Conservation (phyloP, 1,284 basidiomycete species). For the Cryptococcus wingfieldii region DNA sequence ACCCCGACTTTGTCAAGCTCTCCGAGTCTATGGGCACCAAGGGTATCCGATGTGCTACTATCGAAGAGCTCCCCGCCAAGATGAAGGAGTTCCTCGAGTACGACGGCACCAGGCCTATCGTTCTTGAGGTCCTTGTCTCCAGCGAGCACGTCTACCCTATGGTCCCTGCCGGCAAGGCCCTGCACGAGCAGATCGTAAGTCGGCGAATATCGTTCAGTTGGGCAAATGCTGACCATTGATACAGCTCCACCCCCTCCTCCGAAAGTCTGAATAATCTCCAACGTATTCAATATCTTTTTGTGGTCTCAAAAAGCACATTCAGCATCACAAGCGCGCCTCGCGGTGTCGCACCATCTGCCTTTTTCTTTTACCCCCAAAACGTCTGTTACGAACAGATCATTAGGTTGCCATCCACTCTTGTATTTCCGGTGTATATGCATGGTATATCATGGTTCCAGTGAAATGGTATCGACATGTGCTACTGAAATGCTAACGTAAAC, state of each 20-base stretch:
- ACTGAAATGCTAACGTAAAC: background rate
- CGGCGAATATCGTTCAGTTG: background rate
- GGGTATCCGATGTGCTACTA: conserved; percentile 68
- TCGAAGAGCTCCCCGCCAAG: conserved; percentile 78
- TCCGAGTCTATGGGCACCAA: conserved; percentile 88
- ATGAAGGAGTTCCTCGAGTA: conserved; percentile 99
- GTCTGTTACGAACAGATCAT: background rate
- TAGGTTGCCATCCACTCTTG: conserved; percentile 1
- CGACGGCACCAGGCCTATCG: conserved; percentile 68
- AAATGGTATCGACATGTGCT: background rate
- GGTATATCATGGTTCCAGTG: background rate
- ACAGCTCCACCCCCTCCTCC: conserved; percentile 30
- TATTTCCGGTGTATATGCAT: conserved; percentile 14
- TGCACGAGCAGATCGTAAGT: conserved; percentile 72
- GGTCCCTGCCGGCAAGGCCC: conserved; percentile 83
- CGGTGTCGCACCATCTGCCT: background rate
- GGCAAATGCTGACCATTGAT: background rate
- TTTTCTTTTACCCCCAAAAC: background rate
- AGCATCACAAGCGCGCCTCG: background rate
- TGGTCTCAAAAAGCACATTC: background rate
- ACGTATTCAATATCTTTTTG: background rate
- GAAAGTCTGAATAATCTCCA: conserved; percentile 5
- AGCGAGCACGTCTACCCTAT: conserved; percentile 87
- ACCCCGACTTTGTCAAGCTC: conserved; percentile 88
- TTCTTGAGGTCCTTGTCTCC: conserved; percentile 83